Evolutionary conservation across 208 protist species (phyloP), one percentile per base, ranked within the genome.

Genomic region (Acanthamoeba lenticulata): DNA sequence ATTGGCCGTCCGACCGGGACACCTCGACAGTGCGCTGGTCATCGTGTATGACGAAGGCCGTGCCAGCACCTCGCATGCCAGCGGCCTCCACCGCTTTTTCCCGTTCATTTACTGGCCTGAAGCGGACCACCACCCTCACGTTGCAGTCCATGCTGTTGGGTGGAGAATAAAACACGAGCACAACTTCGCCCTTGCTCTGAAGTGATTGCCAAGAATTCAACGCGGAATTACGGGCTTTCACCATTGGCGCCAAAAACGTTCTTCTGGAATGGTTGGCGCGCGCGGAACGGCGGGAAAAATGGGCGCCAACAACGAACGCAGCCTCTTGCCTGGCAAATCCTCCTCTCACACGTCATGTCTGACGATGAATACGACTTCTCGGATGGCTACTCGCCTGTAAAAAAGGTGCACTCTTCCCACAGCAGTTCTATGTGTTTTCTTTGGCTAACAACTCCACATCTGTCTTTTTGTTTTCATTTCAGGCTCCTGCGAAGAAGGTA

Each of bases 41-140:
- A 17, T 85, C 34, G 1, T 29, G 62, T 32, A 74, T 42, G 19
- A 83, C 38, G n/a, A 81, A 85, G 19, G 65, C 38, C 24, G 47
- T 74, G 45, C 40, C 42, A 11, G 42, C 65, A 13, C 36, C 45
- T 55, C 69, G 40, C 15, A 38, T 62, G 17, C 89, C 49, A 19
- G 27, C 3, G 29, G 9, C 13, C 24, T 69, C 55, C 34, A 83
- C 83, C 15, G 52, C 19, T 32, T 90, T 62, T 27, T 90, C 83
- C 38, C 52, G 45, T 29, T 90, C 83, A 21, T 62, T 90, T 15
- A 90, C 52, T 3, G 83, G 83, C 7, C 83, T 45, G 42, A 90
- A 90, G 6, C 83, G 83, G n/a, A 62, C 47, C 83, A 90, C 83
- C 52, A 90, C 83, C 15, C 83, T 45, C 45, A 90, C 83, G n/a